phyloP scores from a whole-genome alignment of 2,329 filamentous ascomycete species.

The Xylaria sp. region DNA sequence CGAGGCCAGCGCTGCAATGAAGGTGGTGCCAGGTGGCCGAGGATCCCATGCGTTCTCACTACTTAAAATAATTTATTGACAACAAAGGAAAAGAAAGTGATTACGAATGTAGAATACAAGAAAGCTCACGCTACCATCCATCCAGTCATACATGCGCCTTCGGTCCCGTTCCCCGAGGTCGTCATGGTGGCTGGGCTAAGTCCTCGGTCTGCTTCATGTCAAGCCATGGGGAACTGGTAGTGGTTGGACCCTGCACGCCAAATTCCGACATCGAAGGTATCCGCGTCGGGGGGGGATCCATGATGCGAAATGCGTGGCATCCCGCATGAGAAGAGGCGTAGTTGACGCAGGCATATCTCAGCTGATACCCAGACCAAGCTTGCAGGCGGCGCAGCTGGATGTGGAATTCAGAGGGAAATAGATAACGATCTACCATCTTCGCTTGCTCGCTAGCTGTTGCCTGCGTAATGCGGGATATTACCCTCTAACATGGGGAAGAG shows the following conservation, averaged over 20 bases:
- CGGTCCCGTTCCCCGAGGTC: conserved; percentile 21
- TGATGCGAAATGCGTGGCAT: conserved; percentile 22
- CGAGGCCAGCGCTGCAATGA: conserved; percentile 12
- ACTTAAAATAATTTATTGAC: conserved; percentile 17
- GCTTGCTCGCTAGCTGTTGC: conserved; percentile 26
- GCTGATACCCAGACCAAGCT: conserved; percentile 22
- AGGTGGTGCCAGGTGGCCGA: conserved; percentile 11
- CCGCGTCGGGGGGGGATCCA: conserved; percentile 2
- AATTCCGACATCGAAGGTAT: background rate
- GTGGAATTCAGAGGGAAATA: conserved; percentile 14
- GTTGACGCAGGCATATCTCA: conserved; percentile 22
- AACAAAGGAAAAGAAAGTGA: conserved; percentile 21
- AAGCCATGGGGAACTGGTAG: conserved; percentile 7
- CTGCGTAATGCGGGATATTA: conserved; percentile 7
- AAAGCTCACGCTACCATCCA: conserved; percentile 1
- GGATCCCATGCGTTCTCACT: conserved; percentile 23
- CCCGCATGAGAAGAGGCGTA: conserved; percentile 11
- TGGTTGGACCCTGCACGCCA: conserved; percentile 24
- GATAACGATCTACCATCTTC: conserved; percentile 21
- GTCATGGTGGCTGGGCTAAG: background rate
- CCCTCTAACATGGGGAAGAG: background rate
- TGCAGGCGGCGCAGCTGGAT: conserved; percentile 27
- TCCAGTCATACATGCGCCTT: background rate
- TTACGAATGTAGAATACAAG: background rate
- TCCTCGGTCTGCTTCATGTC: conserved; percentile 20